phyloP scores from a whole-genome alignment of 2,329 filamentous ascomycete species.

The Aspergillus quadrilineatus region DNA sequence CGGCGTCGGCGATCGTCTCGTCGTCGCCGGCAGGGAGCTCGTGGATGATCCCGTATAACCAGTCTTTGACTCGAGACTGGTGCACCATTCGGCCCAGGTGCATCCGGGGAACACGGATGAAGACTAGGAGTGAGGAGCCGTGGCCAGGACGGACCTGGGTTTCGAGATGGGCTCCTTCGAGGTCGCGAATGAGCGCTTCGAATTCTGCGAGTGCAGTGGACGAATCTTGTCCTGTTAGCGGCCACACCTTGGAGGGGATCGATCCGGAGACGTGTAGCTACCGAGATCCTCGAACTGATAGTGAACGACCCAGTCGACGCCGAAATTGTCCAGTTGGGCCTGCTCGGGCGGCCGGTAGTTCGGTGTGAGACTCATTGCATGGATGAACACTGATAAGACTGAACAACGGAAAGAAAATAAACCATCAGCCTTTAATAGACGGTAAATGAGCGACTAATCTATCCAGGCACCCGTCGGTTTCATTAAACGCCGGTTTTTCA shows the following conservation, averaged over 20 bases:
- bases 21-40: conserved; percentile 74
- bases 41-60: conserved; percentile 83
- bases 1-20: conserved; percentile 68
- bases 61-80: conserved; percentile 85
- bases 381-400: neutral
- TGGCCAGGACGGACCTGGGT: conserved; percentile 84
- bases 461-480: too few species aligned
- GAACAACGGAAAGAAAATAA: too few species aligned
- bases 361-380: conserved; percentile 29
- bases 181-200: conserved; percentile 70
- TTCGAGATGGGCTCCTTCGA: conserved; percentile 76
- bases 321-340: conserved; percentile 56
- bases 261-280: conserved; percentile 36
- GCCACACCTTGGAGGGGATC: neutral
- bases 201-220: conserved; percentile 71
- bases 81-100: conserved; percentile 80
- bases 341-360: conserved; percentile 19
- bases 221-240: conserved; percentile 53
- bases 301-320: conserved; percentile 85
- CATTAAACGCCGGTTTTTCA: too few species aligned
- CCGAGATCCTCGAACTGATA: conserved; percentile 71
- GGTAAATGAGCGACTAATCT: neutral
- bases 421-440: too few species aligned
- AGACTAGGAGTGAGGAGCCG: conserved; percentile 73
- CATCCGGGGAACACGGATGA: conserved; percentile 75